These are phyloP conservation scores for Aphanomyces stellatus DNA, from an alignment of 352 stramenopile genomes.

Conservation along the genomic window DNA sequence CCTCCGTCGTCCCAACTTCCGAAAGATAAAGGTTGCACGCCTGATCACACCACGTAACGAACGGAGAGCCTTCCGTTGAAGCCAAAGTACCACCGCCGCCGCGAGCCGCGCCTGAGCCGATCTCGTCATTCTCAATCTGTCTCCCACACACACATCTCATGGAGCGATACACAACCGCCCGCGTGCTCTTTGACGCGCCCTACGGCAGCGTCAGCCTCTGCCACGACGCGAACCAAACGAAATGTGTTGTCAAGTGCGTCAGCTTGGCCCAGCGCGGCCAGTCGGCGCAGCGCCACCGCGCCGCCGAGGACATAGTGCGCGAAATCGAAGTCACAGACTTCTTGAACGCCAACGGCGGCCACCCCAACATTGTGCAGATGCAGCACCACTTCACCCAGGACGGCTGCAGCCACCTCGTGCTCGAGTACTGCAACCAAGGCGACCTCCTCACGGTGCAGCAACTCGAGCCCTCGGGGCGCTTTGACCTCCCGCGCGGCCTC, in stretches of 20 bases:
- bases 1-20: neutral
- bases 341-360: slow-evolving; percentile 20
- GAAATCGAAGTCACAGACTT: slow-evolving; percentile 23
- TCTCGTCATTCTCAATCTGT: too few species aligned
- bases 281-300: neutral
- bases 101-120: too few species aligned
- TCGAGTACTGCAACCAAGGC: slow-evolving; percentile 32
- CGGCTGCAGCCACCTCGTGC: slow-evolving; percentile 23
- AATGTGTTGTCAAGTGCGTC: neutral
- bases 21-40: neutral
- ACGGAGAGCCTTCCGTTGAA: too few species aligned
- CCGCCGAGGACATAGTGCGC: slow-evolving; percentile 20
- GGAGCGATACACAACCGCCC: neutral
- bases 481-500: slow-evolving; percentile 19
- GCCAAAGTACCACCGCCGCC: neutral
- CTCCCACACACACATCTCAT: neutral
- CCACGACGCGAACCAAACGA: neutral
- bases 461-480: slow-evolving; percentile 16
- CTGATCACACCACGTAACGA: neutral
- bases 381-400: slow-evolving; percentile 19
- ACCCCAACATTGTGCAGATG: slow-evolving; percentile 25
- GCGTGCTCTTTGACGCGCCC: neutral
- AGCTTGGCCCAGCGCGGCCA: neutral
- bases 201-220: neutral
- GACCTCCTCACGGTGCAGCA: slow-evolving; percentile 25